A percentile compares a stretch with the other conserved stretches of the same genome.
Evolutionary conservation across 768 basidiomycete species (phyloP).

Genomic region (Termitomyces sp.): DNA sequence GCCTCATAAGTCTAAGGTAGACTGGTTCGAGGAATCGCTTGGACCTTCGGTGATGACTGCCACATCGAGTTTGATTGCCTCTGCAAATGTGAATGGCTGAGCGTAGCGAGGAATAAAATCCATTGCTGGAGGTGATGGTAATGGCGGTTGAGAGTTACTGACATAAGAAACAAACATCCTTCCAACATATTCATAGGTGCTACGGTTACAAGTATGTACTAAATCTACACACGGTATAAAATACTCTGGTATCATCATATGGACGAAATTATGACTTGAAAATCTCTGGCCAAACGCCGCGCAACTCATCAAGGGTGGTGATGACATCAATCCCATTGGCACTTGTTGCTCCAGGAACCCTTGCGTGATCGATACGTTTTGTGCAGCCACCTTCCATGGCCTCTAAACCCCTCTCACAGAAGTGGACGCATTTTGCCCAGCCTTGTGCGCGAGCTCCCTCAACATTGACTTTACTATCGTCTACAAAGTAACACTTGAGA

Average conservation of each 20-base stretch:
- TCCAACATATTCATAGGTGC: neutral
- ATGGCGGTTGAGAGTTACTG: neutral
- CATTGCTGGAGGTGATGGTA: slow-evolving; percentile 33
- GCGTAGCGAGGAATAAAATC: slow-evolving; percentile 63
- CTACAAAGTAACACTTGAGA: slow-evolving; percentile 73
- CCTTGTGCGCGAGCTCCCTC: slow-evolving; percentile 59
- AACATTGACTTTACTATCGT: slow-evolving; percentile 73
- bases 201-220: neutral
- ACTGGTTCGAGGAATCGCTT: slow-evolving; percentile 1
- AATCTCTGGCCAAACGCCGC: slow-evolving; percentile 71
- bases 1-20: slow-evolving; percentile 2
- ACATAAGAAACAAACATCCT: neutral
- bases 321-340: slow-evolving; percentile 51
- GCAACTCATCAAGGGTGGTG: slow-evolving; percentile 58
- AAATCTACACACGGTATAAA: slow-evolving; percentile 2
- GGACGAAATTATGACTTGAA: slow-evolving; percentile 39
- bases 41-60: slow-evolving; percentile 69
- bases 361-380: slow-evolving; percentile 43
- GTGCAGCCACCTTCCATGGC: slow-evolving; percentile 59
- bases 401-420: slow-evolving; percentile 65
- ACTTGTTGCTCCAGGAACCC: slow-evolving; percentile 26
- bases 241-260: slow-evolving; percentile 9
- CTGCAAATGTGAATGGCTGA: slow-evolving; percentile 71
- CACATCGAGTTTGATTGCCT: slow-evolving; percentile 65
- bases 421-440: slow-evolving; percentile 76